Evolutionary conservation across 352 stramenopile genomes (phyloP), one percentile per base, ranked within the genome.

Genomic region (Phytophthora citricola): DNA sequence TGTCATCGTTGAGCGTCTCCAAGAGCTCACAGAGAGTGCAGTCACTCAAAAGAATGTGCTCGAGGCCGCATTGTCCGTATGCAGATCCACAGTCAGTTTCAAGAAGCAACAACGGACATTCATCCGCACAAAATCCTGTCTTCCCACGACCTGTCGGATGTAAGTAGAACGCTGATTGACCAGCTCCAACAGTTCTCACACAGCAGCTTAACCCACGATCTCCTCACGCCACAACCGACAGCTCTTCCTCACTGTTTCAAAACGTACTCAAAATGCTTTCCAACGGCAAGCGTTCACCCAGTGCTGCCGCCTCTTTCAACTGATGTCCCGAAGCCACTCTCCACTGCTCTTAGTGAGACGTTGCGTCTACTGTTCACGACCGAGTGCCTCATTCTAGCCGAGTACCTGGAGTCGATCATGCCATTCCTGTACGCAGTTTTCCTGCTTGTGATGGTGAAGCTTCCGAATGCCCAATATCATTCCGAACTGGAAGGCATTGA

Each of bases 341-440:
- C 53, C 27, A 31, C 45, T n/a, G 14, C 31, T 3, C 44, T 47
- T 10, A 44, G 41, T 15, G n/a, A 66, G 17, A 59, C 56, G 4
- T 20, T 70, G n/a, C n/a, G 58, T 1, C 5, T 73, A 4, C 20
- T 71, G 2, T 82, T 74, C 48, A 67, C 67, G 8, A 58, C 57
- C 14, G 72, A 84, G 45, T 84, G 71, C 44, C 22, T 74, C 20
- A 40, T 73, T 2, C 58, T 78, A 4, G 27, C 69, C 9, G 75
- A 81, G 52, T 81, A 79, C 39, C 47, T 71, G 20, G 72, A 83
- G 26, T 54, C 68, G 10, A 45, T 81, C 32, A 71, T 83, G 11
- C 65, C 72, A 0, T n/a, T 74, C 1, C 59, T 81, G 17, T 81
- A 77, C 45, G 58, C 9, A 1, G 53, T 14, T 4, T 72, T 40